Base-by-base conservation (phyloP, 257 asterid species). In the Striga asiatica region DNA sequence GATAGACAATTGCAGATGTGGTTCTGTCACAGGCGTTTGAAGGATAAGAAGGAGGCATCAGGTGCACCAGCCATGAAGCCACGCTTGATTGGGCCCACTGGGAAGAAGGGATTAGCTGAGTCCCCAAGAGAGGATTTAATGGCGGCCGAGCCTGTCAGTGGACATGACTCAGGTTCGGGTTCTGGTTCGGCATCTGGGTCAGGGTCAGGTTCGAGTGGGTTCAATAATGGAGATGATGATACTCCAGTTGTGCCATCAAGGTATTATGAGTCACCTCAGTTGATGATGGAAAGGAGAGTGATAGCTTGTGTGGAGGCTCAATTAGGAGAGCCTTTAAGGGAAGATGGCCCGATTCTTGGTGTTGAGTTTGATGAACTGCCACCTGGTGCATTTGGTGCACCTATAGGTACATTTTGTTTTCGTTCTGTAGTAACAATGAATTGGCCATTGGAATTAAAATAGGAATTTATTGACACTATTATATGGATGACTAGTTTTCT, bases 1-100 rank as follows among this genome's bases (percentile, higher is more conserved):
- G 99, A 92, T 60, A 69, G 99, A 58, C 99, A 92, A 66, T 71
- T 92, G 76, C 99, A 92, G 83, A 92, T 92, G 99, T 92, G 99
- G 99, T 92, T 92, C 68, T 92, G 99, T 63, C 99, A 92, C 25
- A 69, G 97, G 77, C 76, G 99, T 66, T 76, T 92, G 76, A 92
- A 92, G 77, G 97, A 85, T 61, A 92, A 92, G 79, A 92, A 88
- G 70, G 97, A 88, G 66, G 74, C 83, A 9, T 78, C 73, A 47
- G 85, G 85, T 47, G 68, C 56, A 74, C 60, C 81, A 53, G 71
- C 82, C 41, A 64, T 61, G 71, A 92, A 84, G 75, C 82, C 83
- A 47, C 81, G 67, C 12, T 47, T 73, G 27, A 48, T 81, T 48
- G 73, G 43, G 39, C 45, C 76, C 49, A 60, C 43, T 57, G 93